Evolutionary conservation across 2,329 filamentous ascomycete genomes (phyloP).

Genomic region (Epicoccum nigrum): DNA sequence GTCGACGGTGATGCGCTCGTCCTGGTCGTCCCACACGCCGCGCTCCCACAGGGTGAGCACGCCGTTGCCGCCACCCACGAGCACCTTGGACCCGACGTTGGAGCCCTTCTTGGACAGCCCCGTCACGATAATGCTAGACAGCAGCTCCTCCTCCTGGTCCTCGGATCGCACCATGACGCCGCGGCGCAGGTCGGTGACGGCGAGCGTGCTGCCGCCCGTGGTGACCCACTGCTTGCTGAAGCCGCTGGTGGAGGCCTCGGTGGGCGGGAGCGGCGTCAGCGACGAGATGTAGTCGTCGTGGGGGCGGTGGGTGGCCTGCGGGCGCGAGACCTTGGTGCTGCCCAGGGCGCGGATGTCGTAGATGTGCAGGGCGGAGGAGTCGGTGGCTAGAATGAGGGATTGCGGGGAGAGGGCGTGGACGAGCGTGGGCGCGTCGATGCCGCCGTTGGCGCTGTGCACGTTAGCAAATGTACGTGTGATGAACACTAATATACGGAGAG

Average conservation of each 20-base stretch:
- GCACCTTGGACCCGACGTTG: constrained; percentile 74
- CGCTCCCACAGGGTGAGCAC: constrained; percentile 93
- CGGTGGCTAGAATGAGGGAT: constrained; percentile 85
- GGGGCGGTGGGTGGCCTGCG: constrained; percentile 77
- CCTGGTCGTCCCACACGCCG: constrained; percentile 93
- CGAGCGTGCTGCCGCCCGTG: constrained; percentile 88
- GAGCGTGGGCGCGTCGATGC: constrained; percentile 76
- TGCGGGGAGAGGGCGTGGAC: constrained; percentile 86
- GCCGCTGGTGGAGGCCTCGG: constrained; percentile 80
- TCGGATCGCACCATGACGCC: constrained; percentile 89
- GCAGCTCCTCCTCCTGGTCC: constrained; percentile 90
- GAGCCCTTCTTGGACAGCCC: constrained; percentile 73
- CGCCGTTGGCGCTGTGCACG: constrained; percentile 51
- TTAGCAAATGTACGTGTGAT: background rate
- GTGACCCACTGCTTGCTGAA: constrained; percentile 95
- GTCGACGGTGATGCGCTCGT: constrained; percentile 83
- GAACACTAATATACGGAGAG: background rate
- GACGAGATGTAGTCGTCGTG: constrained; percentile 94
- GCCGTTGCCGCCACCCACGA: constrained; percentile 79
- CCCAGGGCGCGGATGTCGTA: constrained; percentile 74
- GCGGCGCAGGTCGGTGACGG: constrained; percentile 84
- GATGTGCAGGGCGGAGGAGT: constrained; percentile 87
- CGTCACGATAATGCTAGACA: constrained; percentile 79
- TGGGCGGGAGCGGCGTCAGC: constrained; percentile 80
- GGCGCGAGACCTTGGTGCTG: constrained; percentile 60